Evolutionary conservation across 2,329 filamentous ascomycete genomes (phyloP).

Genomic region (Lasiodiplodia sp.): DNA sequence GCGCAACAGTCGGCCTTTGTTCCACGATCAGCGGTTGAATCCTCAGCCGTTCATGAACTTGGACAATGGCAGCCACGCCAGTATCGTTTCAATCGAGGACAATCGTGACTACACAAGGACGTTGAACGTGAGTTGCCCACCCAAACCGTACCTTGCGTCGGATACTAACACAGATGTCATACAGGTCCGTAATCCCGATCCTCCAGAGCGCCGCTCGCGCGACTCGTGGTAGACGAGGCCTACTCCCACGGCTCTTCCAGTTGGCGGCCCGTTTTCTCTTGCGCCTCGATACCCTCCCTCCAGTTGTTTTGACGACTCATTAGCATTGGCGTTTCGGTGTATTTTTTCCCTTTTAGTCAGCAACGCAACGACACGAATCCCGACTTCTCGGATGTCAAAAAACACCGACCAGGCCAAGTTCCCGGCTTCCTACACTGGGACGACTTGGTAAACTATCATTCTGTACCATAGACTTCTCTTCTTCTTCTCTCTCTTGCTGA

Average conservation of each 20-base stretch:
- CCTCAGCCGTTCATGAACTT: conserved; percentile 55
- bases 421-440: conserved; percentile 8
- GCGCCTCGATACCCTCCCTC: conserved; percentile 28
- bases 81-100: conserved; percentile 56
- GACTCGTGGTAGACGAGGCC: conserved; percentile 20
- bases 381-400: conserved; percentile 20
- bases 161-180: conserved; percentile 16
- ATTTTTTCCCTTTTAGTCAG: conserved; percentile 6
- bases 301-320: conserved; percentile 28
- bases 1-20: conserved; percentile 53
- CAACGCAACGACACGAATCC: conserved; percentile 23
- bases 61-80: conserved; percentile 55
- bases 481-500: conserved; percentile 21
- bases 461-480: conserved; percentile 29
- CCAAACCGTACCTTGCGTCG: neutral
- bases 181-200: conserved; percentile 46
- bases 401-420: conserved; percentile 13
- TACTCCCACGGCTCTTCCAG: neutral
- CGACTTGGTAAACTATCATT: conserved; percentile 27
- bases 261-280: conserved; percentile 25
- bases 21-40: conserved; percentile 59
- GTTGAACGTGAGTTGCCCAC: conserved; percentile 48
- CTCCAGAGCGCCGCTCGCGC: conserved; percentile 29
- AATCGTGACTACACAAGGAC: conserved; percentile 57
- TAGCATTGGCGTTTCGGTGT: conserved; percentile 31